phyloP scores from a whole-genome alignment of 2,329 filamentous ascomycete species.

The Exophiala lecanii-corni region DNA sequence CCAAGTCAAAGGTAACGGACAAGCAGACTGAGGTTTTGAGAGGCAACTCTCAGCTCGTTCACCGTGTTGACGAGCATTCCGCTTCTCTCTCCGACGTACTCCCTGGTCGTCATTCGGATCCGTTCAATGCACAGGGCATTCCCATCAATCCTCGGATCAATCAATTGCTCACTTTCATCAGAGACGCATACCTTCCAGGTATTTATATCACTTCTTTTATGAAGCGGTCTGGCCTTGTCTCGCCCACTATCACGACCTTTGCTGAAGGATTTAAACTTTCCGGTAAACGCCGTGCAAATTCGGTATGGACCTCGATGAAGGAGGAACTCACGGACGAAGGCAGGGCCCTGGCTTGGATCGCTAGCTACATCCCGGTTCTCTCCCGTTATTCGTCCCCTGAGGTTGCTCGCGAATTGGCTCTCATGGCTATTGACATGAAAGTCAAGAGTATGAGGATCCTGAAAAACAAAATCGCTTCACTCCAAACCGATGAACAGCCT shows the following conservation, averaged over 20 bases:
- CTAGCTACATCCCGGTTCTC: slow-evolving; percentile 11
- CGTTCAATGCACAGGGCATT: slow-evolving; percentile 7
- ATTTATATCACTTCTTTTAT: slow-evolving; percentile 14
- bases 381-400: slow-evolving; percentile 9
- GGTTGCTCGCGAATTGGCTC: slow-evolving; percentile 3
- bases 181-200: slow-evolving; percentile 10
- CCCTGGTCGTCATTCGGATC: slow-evolving; percentile 7
- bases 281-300: slow-evolving; percentile 4
- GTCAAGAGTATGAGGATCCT: slow-evolving; percentile 10
- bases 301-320: slow-evolving; percentile 13
- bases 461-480: slow-evolving; percentile 5
- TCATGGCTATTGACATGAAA: slow-evolving; percentile 7
- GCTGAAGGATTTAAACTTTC: slow-evolving; percentile 12
- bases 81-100: slow-evolving; percentile 4
- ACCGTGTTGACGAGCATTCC: background rate
- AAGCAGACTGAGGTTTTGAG: background rate
- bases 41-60: background rate
- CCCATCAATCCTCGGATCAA: slow-evolving; percentile 10
- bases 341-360: slow-evolving; percentile 9
- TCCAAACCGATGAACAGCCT: slow-evolving; percentile 3
- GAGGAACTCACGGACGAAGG: slow-evolving; percentile 13
- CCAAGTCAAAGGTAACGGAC: background rate
- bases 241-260: slow-evolving; percentile 6
- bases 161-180: slow-evolving; percentile 10
- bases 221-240: slow-evolving; percentile 1